Evolutionary conservation across 192 early-diverging fungal species (phyloP), one percentile per base, ranked within the genome.

Genomic region (Cetraspora pellucida): DNA sequence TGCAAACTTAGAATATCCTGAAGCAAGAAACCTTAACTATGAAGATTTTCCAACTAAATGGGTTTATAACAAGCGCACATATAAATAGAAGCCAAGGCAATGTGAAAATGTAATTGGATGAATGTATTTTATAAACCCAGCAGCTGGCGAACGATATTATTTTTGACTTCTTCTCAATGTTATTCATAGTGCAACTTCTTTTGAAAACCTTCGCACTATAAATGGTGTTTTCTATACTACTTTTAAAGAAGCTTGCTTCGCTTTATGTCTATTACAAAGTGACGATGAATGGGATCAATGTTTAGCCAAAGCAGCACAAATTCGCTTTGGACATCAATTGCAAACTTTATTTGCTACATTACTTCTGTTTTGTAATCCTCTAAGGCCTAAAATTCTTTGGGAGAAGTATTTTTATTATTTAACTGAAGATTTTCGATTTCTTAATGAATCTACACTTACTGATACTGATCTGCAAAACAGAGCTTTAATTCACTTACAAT

Each of bases 81-180:
- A 74, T 10, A 11, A 31, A 17, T 81, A 76, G 76, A 73, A 10
- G 0, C 19, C 11, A 13, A 55, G 77, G n/a, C 28, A 68, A 52
- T 46, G 45, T 63, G 72, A 63, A 23, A 7, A 68, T 23, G 27
- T 47, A 19, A 66, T 82, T 44, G 81, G 81, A 23, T 52, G 77
- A 0, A 59, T 82, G 28, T 75, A 47, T 72, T 72, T 73, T 43
- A 68, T 66, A 3, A 50, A 64, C 43, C 74, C 77, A 25, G 50
- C 58, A 3, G 47, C 81, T 4, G 81, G 81, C 6, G 77, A 81
- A 21, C 44, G 77, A 46, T 82, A 74, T 21, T 82, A 82, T 58
- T 59, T 82, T 1, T 58, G 73, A 30, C 31, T 79, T 16, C 47
- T 81, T 17, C 64, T 81, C 9, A 61, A 57, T 37, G 49, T 31